These are phyloP conservation scores for Ogataea methylovora DNA, from an alignment of 805 yeast genomes.

Conservation along the genomic window DNA sequence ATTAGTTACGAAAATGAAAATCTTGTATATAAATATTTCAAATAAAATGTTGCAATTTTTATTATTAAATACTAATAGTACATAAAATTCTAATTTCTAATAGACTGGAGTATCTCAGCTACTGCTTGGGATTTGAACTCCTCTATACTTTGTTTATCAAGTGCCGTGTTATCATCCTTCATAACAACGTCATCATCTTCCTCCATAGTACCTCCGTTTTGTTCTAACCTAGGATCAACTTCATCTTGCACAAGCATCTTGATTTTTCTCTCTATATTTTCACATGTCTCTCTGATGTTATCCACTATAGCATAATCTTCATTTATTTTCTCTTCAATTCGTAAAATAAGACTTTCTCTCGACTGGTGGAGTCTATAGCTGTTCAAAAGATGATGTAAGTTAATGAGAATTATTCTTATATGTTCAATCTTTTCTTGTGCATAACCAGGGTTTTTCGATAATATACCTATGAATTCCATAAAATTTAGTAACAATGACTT, in stretches of 20 bases:
- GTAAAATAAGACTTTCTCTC: slow-evolving; percentile 75
- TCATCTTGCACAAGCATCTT: slow-evolving; percentile 14
- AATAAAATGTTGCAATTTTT: no score
- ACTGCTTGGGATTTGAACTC: no score
- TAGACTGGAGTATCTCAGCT: no score
- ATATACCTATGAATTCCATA: slow-evolving; percentile 71
- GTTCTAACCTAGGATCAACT: slow-evolving; percentile 2
- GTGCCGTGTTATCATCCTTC: background rate
- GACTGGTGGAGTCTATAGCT: slow-evolving; percentile 95
- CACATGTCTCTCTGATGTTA: slow-evolving; percentile 32
- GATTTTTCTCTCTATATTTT: slow-evolving; percentile 31
- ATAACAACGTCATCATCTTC: slow-evolving; percentile 4
- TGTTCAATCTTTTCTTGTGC: slow-evolving; percentile 61
- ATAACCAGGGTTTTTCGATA: slow-evolving; percentile 65
- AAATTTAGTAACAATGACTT: slow-evolving; percentile 75
- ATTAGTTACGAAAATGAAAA: no score
- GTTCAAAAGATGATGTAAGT: slow-evolving; percentile 85
- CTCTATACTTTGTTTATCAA: background rate
- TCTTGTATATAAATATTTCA: no score
- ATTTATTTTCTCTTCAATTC: slow-evolving; percentile 52
- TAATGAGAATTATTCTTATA: slow-evolving; percentile 71
- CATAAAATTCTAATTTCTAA: no score
- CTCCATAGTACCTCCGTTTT: slow-evolving; percentile 1
- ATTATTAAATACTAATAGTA: no score
- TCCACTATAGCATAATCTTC: slow-evolving; percentile 35